phyloP scores from a whole-genome alignment of 1,139 yeast species.

The Debaryomyces nepalensis region DNA sequence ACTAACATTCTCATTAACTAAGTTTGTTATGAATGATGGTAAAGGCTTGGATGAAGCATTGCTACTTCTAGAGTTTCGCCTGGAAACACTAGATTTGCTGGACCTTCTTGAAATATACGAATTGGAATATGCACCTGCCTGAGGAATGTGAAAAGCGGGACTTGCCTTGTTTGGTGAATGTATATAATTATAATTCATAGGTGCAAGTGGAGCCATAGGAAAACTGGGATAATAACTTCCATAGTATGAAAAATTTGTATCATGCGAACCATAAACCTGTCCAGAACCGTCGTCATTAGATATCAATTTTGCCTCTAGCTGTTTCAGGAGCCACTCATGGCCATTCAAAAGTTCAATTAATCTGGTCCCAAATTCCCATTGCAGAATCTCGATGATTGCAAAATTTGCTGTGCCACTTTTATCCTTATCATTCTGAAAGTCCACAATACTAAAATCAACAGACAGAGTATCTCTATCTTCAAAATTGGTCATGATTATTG shows the following conservation, averaged over 20 bases:
- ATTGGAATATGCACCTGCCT: slow-evolving; percentile 2
- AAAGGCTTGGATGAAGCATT: slow-evolving; percentile 21
- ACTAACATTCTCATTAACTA: slow-evolving; percentile 21
- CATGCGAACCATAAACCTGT: background rate
- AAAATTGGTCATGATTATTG: slow-evolving; percentile 20
- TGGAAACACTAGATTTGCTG: slow-evolving; percentile 16
- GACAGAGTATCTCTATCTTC: slow-evolving; percentile 1
- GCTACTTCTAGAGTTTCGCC: slow-evolving; percentile 18
- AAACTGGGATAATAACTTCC: slow-evolving; percentile 11
- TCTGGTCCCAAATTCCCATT: slow-evolving; percentile 20
- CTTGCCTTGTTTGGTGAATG: slow-evolving; percentile 8
- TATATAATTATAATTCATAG: slow-evolving; percentile 12
- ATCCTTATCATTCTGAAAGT: slow-evolving; percentile 7
- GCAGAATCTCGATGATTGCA: slow-evolving; percentile 21
- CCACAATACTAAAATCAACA: slow-evolving; percentile 2
- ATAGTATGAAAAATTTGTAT: slow-evolving; percentile 3
- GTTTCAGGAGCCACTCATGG: slow-evolving; percentile 28
- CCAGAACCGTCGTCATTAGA: slow-evolving; percentile 1
- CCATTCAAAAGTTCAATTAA: slow-evolving; percentile 31
- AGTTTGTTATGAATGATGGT: slow-evolving; percentile 39
- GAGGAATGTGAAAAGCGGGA: background rate
- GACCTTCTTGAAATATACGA: slow-evolving; percentile 17
- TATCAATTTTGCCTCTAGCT: slow-evolving; percentile 24
- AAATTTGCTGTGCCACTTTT: slow-evolving; percentile 5
- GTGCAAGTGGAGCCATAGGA: slow-evolving; percentile 9